Evolutionary conservation across 1,284 basidiomycete species (phyloP).

Genomic region (Cutaneotrichosporon sp.): DNA sequence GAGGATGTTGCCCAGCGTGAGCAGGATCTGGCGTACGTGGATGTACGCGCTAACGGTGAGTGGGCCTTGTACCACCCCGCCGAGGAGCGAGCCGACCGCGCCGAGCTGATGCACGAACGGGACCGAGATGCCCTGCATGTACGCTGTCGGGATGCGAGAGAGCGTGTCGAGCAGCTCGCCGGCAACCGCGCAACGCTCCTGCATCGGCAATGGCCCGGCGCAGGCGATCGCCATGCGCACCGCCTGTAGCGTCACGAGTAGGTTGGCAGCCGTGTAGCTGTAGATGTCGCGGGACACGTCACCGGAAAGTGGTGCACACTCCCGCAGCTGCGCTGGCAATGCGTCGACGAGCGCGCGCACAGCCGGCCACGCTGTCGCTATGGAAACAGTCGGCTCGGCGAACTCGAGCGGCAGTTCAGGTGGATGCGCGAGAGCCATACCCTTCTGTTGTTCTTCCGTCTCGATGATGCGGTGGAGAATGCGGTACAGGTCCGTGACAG

Average conservation of each 20-base stretch:
- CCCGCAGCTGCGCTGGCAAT: slow-evolving; percentile 21
- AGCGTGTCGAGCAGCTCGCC: slow-evolving; percentile 29
- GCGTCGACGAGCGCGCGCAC: slow-evolving; percentile 9
- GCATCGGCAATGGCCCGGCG: slow-evolving; percentile 20
- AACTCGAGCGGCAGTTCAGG: slow-evolving; percentile 4
- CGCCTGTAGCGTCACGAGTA: slow-evolving; percentile 29
- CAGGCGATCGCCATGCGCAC: slow-evolving; percentile 29
- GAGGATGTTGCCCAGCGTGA: slow-evolving; percentile 24
- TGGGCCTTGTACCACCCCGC: slow-evolving; percentile 28
- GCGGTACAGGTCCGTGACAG: slow-evolving; percentile 25
- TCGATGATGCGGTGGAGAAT: slow-evolving; percentile 21
- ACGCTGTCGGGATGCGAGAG: slow-evolving; percentile 27
- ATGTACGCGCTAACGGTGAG: slow-evolving; percentile 26
- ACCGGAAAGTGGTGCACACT: slow-evolving; percentile 24
- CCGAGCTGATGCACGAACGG: slow-evolving; percentile 30
- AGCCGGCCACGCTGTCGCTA: slow-evolving; percentile 9
- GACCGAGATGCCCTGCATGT: slow-evolving; percentile 22
- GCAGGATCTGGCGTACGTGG: slow-evolving; percentile 30
- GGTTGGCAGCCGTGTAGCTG: slow-evolving; percentile 31
- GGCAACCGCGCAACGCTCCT: slow-evolving; percentile 28
- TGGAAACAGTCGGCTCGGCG: background rate
- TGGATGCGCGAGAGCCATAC: background rate
- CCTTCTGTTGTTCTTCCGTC: background rate
- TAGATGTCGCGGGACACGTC: slow-evolving; percentile 23
- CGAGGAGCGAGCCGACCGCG: slow-evolving; percentile 29